phyloP scores from a whole-genome alignment of 768 basidiomycete genomes.

The Porpolomopsis calyptriformis region DNA sequence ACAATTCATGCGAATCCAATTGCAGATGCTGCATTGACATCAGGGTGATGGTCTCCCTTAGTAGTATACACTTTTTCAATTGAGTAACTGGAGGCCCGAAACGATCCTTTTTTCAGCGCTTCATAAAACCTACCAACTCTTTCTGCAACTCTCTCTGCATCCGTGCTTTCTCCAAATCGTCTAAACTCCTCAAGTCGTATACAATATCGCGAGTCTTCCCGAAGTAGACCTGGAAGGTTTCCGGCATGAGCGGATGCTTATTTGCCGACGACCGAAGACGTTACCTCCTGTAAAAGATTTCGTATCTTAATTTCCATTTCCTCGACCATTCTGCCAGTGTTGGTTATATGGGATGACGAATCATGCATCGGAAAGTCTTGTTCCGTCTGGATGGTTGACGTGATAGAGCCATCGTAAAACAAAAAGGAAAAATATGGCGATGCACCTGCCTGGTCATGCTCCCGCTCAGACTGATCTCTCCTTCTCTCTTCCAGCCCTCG shows the following conservation, averaged over 20 bases:
- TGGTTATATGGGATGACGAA: constrained; percentile 75
- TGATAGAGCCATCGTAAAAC: not conserved
- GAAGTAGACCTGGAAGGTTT: constrained; percentile 63
- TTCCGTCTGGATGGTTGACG: constrained; percentile 54
- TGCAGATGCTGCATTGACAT: constrained; percentile 57
- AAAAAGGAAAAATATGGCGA: constrained; percentile 3
- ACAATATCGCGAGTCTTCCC: constrained; percentile 95
- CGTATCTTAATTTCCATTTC: constrained; percentile 99
- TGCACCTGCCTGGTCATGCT: constrained; percentile 95
- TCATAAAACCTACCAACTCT: constrained; percentile 82
- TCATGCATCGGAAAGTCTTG: constrained; percentile 80
- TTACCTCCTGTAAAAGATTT: constrained; percentile 80
- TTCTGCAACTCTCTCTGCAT: constrained; percentile 81
- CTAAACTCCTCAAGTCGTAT: constrained; percentile 79
- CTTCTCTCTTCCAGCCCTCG: constrained; percentile 40
- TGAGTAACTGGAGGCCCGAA: too few relatives aligned
- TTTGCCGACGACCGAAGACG: constrained; percentile 7
- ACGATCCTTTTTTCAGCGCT: constrained; percentile 38
- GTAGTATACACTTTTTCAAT: too few relatives aligned
- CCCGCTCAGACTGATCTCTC: constrained; percentile 79
- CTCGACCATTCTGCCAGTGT: constrained; percentile 93
- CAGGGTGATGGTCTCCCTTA: constrained; percentile 17
- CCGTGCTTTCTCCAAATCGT: constrained; percentile 73
- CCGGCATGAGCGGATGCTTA: not conserved
- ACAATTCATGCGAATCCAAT: constrained; percentile 94